These are phyloP conservation scores for Cydonia oblonga DNA, from an alignment of 331 rosid genomes.

Conservation along the genomic window DNA sequence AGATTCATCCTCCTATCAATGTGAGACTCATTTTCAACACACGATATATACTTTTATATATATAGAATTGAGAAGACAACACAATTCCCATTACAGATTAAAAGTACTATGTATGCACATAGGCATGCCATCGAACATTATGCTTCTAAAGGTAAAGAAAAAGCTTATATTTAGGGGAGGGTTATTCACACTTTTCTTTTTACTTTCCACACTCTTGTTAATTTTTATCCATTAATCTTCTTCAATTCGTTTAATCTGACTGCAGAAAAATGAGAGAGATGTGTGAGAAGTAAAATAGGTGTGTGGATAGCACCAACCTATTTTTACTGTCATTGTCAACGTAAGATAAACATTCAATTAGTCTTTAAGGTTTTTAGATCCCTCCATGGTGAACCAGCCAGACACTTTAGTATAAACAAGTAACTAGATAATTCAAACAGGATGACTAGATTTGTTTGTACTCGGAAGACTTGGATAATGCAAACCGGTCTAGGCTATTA, in stretches of 20 bases:
- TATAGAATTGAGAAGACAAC: background rate
- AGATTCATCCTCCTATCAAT: too few species aligned
- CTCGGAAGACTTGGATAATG: background rate
- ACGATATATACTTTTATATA: background rate
- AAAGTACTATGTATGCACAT: too few species aligned
- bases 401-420: background rate
- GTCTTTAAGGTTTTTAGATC: background rate
- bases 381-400: background rate
- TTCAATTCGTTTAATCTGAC: too few species aligned
- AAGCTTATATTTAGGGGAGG: too few species aligned
- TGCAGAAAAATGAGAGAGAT: rapidly evolving
- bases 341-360: background rate
- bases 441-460: background rate
- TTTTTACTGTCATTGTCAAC: too few species aligned
- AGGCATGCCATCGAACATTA: too few species aligned
- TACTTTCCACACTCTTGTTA: too few species aligned
- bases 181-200: too few species aligned
- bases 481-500: background rate
- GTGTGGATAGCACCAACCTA: too few species aligned
- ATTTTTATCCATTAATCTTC: rapidly evolving
- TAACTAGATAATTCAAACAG: background rate
- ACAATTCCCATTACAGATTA: background rate
- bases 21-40: too few species aligned
- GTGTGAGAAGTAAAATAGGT: too few species aligned
- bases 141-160: too few species aligned